Evolutionary conservation across 306 rosid genomes (phyloP).

Genomic region (Cucurbita argyrosperma): DNA sequence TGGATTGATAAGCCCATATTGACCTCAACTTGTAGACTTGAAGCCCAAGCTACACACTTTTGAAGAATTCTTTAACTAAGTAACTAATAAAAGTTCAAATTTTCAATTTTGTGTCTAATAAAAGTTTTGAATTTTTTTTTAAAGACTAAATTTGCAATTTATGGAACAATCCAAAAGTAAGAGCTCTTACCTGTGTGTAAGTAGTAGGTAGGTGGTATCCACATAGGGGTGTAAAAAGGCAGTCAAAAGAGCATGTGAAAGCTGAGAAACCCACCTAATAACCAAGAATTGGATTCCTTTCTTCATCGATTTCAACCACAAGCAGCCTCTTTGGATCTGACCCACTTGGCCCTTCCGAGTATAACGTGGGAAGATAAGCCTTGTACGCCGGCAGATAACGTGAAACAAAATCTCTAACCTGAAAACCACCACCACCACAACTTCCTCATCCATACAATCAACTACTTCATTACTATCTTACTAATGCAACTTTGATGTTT

Average conservation of each 20-base stretch:
- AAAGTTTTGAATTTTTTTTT: too few species aligned
- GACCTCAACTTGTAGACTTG: neutral
- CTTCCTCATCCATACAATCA: neutral
- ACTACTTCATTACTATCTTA: too few species aligned
- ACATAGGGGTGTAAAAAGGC: neutral
- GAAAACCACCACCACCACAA: conserved; percentile 9
- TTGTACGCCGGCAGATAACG: conserved; percentile 85
- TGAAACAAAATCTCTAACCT: conserved; percentile 89
- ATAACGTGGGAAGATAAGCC: conserved; percentile 88
- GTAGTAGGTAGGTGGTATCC: neutral
- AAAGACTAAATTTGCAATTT: neutral
- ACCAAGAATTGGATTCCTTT: conserved; percentile 73
- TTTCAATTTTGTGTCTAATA: too few species aligned
- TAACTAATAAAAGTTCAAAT: too few species aligned
- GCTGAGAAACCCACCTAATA: conserved; percentile 7
- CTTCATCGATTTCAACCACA: conserved; percentile 73
- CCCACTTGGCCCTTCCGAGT: conserved; percentile 73
- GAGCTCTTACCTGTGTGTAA: neutral
- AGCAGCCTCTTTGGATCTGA: conserved; percentile 58
- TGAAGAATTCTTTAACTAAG: too few species aligned
- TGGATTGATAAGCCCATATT: neutral
- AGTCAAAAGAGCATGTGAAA: neutral
- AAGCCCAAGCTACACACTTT: neutral
- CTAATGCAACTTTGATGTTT: too few species aligned
- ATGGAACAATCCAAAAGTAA: neutral